Evolutionary conservation across 2,329 filamentous ascomycete species (phyloP), one percentile per base, ranked within the genome.

Genomic region (Penicillium sp.): DNA sequence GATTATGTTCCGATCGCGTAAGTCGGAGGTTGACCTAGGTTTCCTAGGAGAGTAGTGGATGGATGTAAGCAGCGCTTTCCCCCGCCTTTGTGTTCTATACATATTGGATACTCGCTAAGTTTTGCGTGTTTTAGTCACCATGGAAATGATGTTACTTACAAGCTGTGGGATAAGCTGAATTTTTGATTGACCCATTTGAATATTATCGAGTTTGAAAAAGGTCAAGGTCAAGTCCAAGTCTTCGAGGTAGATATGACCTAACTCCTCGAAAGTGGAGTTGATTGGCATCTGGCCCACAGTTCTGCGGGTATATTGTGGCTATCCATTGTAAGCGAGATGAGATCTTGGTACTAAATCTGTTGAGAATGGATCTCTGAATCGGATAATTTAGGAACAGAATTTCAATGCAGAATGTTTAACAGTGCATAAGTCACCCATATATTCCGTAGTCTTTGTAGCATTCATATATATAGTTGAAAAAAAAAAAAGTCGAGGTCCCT

Each of bases 1-100:
- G 58, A 41, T 73, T 48, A 54, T 72, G 36, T 69, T 68, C 44
- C 63, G 64, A 43, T 63, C 64, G 12, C 57, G 70, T 19, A 51
- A 64, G 53, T 64, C 67, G 5, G 69, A 67, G 44, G 50, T 71
- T 43, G 64, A 71, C 49, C 57, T 72, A 33, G 41, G 50, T 13
- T 53, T 51, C 21, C 53, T 69, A 39, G 65, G 67, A 9, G 66
- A 61, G 52, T 63, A 57, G 36, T 36, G 29, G 21, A 29, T 35
- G 21, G 25, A 31, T 38, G 13, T 23, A 21, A 25, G 23, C 7
- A 25, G 23, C n/a, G 1, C 4, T 9, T 23, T 5, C 2, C 7
- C 13, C n/a, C 21, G 21, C 8, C 4, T 27, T 41, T 31, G n/a
- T 12, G 8, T 53, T 38, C n/a, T 25, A 35, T 47, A 33, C 10